These are phyloP conservation scores for Fraxinus baroniana DNA, from an alignment of 305 asterid species.

Conservation along the genomic window DNA sequence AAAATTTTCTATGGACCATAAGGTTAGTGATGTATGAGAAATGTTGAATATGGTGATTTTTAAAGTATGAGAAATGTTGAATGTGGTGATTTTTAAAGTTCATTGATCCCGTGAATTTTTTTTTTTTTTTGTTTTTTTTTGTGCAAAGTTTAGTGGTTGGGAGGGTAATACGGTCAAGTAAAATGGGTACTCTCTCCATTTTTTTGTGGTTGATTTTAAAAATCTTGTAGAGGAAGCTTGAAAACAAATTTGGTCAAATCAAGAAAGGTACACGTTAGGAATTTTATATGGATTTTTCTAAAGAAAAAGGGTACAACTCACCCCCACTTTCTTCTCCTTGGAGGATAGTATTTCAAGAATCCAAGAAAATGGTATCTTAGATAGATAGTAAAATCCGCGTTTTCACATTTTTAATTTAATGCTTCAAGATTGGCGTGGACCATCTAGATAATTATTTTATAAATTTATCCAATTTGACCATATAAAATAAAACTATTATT, in stretches of 20 bases:
- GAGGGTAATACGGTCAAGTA: not conserved
- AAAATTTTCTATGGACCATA: no score
- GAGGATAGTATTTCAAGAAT: not conserved
- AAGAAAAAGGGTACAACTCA: not conserved
- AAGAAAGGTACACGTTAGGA: not conserved
- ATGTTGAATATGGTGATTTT: no score
- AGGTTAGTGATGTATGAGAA: no score
- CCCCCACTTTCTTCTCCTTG: not conserved
- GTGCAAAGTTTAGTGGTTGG: no score
- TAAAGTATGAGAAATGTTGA: no score
- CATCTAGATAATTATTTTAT: not conserved
- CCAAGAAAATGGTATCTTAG: slow-evolving; percentile 7
- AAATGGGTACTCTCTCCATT: not conserved
- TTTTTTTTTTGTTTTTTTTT: no score
- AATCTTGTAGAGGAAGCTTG: not conserved
- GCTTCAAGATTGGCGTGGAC: not conserved
- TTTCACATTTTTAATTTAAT: not conserved
- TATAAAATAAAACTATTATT: no score
- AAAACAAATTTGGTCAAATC: slow-evolving; percentile 1
- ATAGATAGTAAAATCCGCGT: not conserved
- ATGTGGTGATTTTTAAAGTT: no score
- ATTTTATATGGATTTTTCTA: not conserved
- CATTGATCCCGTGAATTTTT: no score
- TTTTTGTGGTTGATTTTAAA: not conserved
- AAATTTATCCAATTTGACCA: not conserved